Evolutionary conservation across 2,329 filamentous ascomycete species (phyloP).

Genomic region (Penicillium sp.): DNA sequence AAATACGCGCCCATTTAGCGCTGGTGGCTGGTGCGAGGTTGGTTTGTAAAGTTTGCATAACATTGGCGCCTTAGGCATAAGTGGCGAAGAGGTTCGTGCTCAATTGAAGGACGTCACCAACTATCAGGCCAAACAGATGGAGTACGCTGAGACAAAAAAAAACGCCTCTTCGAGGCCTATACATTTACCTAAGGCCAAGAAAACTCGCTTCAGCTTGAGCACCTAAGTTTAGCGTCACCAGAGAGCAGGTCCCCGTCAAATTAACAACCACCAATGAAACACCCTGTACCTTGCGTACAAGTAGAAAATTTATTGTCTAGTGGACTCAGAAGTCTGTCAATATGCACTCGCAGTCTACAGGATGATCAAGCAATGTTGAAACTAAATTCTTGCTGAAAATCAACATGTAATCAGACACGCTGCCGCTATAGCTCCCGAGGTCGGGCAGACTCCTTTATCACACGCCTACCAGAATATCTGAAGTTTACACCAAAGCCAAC

Average conservation of each 20-base stretch:
- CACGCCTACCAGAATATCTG: not conserved
- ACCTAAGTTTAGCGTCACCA: not conserved
- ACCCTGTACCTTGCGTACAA: not conserved
- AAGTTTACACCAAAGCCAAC: not conserved
- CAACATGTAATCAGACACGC: not conserved
- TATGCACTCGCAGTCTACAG: too few species aligned
- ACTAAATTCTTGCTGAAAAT: not conserved
- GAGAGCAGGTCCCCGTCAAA: not conserved
- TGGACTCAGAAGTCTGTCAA: not conserved
- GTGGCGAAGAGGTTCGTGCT: not conserved
- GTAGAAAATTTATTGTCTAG: too few species aligned
- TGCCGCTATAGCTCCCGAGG: not conserved
- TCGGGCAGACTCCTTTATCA: not conserved
- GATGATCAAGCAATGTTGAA: not conserved
- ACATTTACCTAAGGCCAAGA: not conserved
- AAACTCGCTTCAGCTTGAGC: not conserved
- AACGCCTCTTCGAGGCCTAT: not conserved
- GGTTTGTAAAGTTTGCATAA: not conserved
- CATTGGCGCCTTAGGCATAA: not conserved
- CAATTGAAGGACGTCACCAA: not conserved
- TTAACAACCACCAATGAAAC: not conserved
- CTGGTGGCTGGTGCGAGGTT: not conserved
- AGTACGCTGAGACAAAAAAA: not conserved
- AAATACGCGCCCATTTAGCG: constrained; percentile 7
- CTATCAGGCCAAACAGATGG: not conserved